Evolutionary conservation across 164 flowering plant species (phyloP), one percentile per base, ranked within the genome.

Genomic region (Amborella trichopoda): DNA sequence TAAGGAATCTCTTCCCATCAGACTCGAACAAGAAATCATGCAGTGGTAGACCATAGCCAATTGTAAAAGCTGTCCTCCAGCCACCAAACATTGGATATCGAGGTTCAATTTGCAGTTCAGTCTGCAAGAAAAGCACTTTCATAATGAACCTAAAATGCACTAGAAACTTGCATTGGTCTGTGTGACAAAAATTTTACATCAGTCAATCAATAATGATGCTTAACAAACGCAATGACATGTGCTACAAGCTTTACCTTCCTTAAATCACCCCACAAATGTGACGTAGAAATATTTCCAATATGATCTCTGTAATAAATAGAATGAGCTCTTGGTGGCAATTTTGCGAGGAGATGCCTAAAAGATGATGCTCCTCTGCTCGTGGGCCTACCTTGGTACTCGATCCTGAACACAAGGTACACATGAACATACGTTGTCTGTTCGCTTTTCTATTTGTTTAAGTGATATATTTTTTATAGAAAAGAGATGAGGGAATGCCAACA

Each of bases 1-100:
- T 77, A 3, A 88, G 70, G 41, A 77, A 83, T 26, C 91, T 83
- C 38, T 76, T 83, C 46, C 93, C 95, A 39, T 71, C 84, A 6
- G 80, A 73, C 44, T 63, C 68, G 71, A 81, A 85, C 49, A 93
- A 52, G 59, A 74, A 88, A 54, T 88, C 95, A 45, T 69, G 53
- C 43, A 93, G 94, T 23, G 95, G 99, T 67, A 88, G 62, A 23
- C 95, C 79, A 63, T 93, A 93, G 58, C 95, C 96, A 75, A 93
- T 76, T 47, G 91, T 85, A 55, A 93, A 93, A 32, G 81, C 44
- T 55, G 95, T 85, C 69, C 63, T 81, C 97, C 99, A 93, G 21
- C 99, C 96, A 51, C 99, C 95, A 70, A 88, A 77, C 80, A 93
- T 60, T 8, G 99, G 99, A 63, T 68, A 93, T 28, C 96, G 71